Base-by-base conservation (phyloP, 2,329 filamentous ascomycete genomes). In the Ceratocystis albifundus region DNA sequence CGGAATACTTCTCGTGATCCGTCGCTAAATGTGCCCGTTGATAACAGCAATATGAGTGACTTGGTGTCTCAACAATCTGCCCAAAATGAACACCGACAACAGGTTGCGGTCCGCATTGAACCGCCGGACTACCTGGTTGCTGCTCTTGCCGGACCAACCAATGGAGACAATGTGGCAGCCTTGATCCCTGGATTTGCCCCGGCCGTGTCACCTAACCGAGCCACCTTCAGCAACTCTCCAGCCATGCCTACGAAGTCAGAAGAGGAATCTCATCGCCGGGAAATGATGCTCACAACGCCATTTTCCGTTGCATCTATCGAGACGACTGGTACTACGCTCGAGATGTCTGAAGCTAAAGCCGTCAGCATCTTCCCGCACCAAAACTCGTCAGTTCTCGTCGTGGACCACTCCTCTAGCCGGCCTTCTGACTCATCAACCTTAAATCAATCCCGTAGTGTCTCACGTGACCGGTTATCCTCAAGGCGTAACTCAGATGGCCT, bases 331-430 rank as follows among this genome's bases (percentile, higher is more conserved):
- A 85, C 84, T n/a, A 84, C 82, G 2, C 77, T 79, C 2, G 84
- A 85, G 70, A 80, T 87, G 50, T 84, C 84, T 0, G 84, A 87
- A 74, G 84, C 84, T 44, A 75, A 82, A 71, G 83, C 82, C 48
- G 79, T 87, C 66, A 84, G 79, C 68, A 83, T 87, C 70, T 85
- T 81, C 69, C 79, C 82, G 22, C 84, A 87, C 69, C 83, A 87
- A 70, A 87, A 86, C 70, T 84, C 80, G 61, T 87, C 84, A 3
- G 75, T 87, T 10, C 73, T 86, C 53, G 79, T 87, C 74, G 81
- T 87, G 36, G 76, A 85, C 69, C 80, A 85, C 71, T 53, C 63
- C 2, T 79, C 80, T 8, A 77, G 75, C 53, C 80, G 77, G 71
- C 79, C 78, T 28, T 80, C 79, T 0, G 79, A 81, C 66, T 75